Evolutionary conservation across 1,139 yeast species (phyloP).

Genomic region (Yamadazyma triangularis): DNA sequence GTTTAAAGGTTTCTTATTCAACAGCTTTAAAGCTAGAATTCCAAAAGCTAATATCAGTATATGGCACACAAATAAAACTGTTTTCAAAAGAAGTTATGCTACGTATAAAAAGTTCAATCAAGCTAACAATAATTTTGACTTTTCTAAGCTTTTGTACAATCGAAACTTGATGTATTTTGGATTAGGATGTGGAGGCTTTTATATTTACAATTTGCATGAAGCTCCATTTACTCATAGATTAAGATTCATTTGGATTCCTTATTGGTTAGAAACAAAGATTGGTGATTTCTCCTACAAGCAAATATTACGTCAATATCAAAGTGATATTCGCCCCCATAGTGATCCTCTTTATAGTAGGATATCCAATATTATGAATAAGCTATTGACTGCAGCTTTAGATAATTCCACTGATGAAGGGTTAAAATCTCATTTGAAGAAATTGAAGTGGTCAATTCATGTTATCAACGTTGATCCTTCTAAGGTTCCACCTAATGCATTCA

Average conservation of each 20-base stretch:
- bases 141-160: slow-evolving; percentile 12
- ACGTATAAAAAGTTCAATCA: slow-evolving; percentile 21
- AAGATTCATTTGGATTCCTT: slow-evolving; percentile 71
- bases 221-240: slow-evolving; percentile 81
- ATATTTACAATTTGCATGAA: slow-evolving; percentile 61
- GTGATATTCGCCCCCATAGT: slow-evolving; percentile 43
- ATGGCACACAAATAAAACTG: neutral
- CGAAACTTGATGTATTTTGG: slow-evolving; percentile 18
- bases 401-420: slow-evolving; percentile 20
- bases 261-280: slow-evolving; percentile 56
- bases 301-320: slow-evolving; percentile 46
- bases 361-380: slow-evolving; percentile 52
- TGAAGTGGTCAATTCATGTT: slow-evolving; percentile 81
- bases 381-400: slow-evolving; percentile 55
- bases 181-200: slow-evolving; percentile 35
- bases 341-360: slow-evolving; percentile 60
- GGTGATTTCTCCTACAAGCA: slow-evolving; percentile 69
- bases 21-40: too few relatives aligned
- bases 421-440: slow-evolving; percentile 27
- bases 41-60: too few relatives aligned
- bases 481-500: slow-evolving; percentile 89
- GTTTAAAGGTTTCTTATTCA: too few relatives aligned
- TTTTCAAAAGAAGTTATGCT: slow-evolving; percentile 9
- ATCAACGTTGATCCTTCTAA: slow-evolving; percentile 57
- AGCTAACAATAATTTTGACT: slow-evolving; percentile 6